Base-by-base conservation (phyloP, 768 basidiomycete genomes). In the Mycena latifolia region DNA sequence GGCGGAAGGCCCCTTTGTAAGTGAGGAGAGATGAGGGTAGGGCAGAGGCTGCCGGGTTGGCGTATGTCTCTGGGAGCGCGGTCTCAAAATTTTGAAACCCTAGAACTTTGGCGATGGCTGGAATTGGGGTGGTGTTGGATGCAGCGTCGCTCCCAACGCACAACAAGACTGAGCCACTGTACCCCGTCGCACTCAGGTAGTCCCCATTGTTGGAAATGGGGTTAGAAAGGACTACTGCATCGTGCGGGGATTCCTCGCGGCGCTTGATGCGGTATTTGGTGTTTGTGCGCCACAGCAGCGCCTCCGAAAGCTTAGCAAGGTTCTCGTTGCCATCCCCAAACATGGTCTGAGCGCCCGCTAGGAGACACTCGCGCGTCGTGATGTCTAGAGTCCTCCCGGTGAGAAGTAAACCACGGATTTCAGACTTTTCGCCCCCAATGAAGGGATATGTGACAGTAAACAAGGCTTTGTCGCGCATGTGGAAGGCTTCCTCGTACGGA, bases 1-100 rank as follows among this genome's bases (percentile, higher is more conserved):
- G 54, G 54, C 54, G 25, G 54, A 55, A 55, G 8, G 37, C 54
- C 25, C 54, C 54, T 27, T 55, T 41, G 39, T 55, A 55, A 8
- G 54, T 43, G 7, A 43, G 54, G 7, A 55, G 25, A 10, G 54
- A 31, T 1, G 39, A 7, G 8, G 35, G 25, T 3, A 55, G 25
- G 54, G 24, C 5, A 12, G 35, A 43, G 39, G 11, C 41, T 7
- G n/a, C 24, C 17, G 54, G n/a, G n/a, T n/a, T n/a, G n/a, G n/a
- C n/a, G n/a, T n/a, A n/a, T n/a, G n/a, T n/a, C n/a, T n/a, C n/a
- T n/a, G n/a, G n/a, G n/a, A n/a, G n/a, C n/a, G n/a, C n/a, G n/a
- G n/a, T 55, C 17, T 55, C 37, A 43, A 31, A 41, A 20, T 55
- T 55, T 20, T 55, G 37, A 7, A 55, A 41, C 11, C 37, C 9